Conservation (phyloP, 208 protist species). For the Crithidia acanthocephali region DNA sequence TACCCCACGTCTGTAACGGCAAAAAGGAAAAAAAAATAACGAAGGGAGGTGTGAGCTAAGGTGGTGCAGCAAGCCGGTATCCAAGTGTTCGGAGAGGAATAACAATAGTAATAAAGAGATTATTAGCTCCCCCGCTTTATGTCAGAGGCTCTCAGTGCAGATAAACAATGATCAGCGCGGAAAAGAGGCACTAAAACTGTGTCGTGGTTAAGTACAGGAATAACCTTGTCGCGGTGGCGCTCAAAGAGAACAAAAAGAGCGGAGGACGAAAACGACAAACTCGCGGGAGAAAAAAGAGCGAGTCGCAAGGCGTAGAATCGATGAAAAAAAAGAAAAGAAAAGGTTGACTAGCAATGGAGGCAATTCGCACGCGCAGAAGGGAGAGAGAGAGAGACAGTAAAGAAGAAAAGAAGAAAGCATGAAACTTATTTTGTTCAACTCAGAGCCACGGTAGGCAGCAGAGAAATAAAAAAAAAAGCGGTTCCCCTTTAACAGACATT, state of each 20-base stretch:
- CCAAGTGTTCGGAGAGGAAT: too few species aligned
- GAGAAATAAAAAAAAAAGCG: background rate
- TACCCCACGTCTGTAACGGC: background rate
- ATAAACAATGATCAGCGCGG: background rate
- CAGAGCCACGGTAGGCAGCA: background rate
- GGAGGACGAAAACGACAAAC: constrained; percentile 15
- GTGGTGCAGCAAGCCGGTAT: too few species aligned
- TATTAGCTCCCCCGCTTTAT: background rate
- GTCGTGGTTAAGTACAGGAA: background rate
- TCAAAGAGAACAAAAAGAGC: background rate
- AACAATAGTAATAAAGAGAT: too few species aligned
- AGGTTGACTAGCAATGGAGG: background rate
- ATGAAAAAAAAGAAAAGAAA: constrained; percentile 1
- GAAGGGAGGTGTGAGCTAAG: too few species aligned
- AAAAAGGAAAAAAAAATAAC: background rate
- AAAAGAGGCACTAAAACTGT: background rate
- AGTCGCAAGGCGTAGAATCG: background rate
- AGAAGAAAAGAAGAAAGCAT: background rate
- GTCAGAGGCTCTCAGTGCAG: background rate
- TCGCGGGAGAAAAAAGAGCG: background rate
- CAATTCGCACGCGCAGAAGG: background rate
- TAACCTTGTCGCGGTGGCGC: background rate
- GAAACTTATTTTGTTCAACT: constrained; percentile 6
- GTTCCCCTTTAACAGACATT: background rate
- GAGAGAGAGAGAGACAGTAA: background rate